Evolutionary conservation across 805 yeast genomes (phyloP), one percentile per base, ranked within the genome.

Genomic region (Candida easanensis): DNA sequence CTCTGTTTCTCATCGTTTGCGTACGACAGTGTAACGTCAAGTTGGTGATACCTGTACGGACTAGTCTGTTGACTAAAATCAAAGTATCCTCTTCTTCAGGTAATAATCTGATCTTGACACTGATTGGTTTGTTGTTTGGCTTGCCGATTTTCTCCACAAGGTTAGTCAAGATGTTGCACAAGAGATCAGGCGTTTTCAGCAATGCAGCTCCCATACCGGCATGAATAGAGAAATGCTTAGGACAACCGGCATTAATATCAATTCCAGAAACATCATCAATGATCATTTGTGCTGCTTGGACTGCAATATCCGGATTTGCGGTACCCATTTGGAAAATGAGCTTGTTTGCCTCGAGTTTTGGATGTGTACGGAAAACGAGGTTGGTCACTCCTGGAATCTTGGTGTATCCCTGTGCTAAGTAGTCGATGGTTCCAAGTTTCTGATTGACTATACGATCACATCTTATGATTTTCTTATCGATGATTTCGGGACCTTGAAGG

Each of bases 141-240:
- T 64, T 70, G 5, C 99, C 99, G 1, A 93, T 90, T 50, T 88
- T 71, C 19, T 73, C 73, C 2, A 93, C 97, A 38, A 93, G 66
- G 7, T 75, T 73, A 4, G 64, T 63, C 47, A 93, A 65, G 23
- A 93, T 93, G 14, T 73, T 72, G 51, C 83, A 84, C 15, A 93
- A 69, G 30, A 77, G 66, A 35, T 87, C 96, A 0, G 98, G 97
- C 0, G 90, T 87, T 25, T 73, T 69, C 42, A 93, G 69, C 36
- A 93, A 69, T 1, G 96, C 97, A 3, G 98, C 96, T 5, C 99
- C 99, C 98, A 93, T 93, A 1, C 99, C 99, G 0, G 95, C 74
- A 63, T 93, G 99, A 3, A 89, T 74, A 1, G 95, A 85, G 57
- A 93, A 93, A 53, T 89, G 97, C 61, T 91, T 93, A 3, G 99